Base-by-base conservation (phyloP, 2,329 filamentous ascomycete species). In the Venturia asperata region DNA sequence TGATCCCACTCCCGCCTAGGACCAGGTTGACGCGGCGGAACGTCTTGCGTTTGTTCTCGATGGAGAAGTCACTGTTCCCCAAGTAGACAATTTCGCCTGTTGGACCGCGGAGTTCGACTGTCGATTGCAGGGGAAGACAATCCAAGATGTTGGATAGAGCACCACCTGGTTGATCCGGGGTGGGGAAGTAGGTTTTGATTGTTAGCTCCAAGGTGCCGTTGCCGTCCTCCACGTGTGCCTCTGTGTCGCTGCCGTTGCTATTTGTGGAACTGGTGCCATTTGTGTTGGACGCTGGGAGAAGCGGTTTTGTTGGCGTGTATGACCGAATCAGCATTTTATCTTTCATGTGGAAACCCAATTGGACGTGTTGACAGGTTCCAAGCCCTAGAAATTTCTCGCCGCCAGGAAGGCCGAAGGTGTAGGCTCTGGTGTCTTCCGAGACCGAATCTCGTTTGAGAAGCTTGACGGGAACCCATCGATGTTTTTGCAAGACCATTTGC, bases 141-240 rank as follows among this genome's bases (percentile, higher is more conserved):
- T 83, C 79, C 2, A 84, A 77, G 62, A 83, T 79, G 66, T 82
- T 83, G 52, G 75, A 79, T 72, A 84, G 77, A 11, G 81, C 81
- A n/a, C 82, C 81, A 17, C 82, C 81, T 0, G 81, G 81, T 67
- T 82, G 79, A 1, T 73, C 71, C 0, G 73, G 67, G 45, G 73
- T 76, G 0, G 81, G 80, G 65, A 80, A 81, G 69, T 84, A 83
- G 0, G 80, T 83, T 68, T 84, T 83, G 45, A 82, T 75, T 0
- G 78, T 77, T 1, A 82, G 74, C 21, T 82, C 75, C 68, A 83
- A 82, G 0, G 77, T 80, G 5, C 78, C 78, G 58, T 77, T 72
- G 27, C 68, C 68, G 65, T 73, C 70, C n/a, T 64, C 19, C 2
- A 39, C 1, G 24, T 64, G 24, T 30, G 6, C 13, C 17, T 10